These are phyloP conservation scores for Penicillium argentinense DNA, from an alignment of 495 filamentous ascomycete genomes.

Conservation along the genomic window DNA sequence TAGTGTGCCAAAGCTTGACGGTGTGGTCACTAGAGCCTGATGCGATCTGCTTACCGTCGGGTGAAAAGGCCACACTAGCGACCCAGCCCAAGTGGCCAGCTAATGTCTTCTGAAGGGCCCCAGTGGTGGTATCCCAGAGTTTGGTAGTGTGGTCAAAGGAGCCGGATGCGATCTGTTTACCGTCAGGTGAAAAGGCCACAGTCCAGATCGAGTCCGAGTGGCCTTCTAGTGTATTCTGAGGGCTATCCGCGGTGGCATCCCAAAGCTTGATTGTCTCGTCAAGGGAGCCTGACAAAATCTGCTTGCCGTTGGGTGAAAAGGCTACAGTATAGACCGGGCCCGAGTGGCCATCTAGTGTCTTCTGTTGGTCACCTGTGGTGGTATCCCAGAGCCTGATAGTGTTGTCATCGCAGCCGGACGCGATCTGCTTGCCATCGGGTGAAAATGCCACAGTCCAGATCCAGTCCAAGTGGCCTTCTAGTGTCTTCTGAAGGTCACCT, in stretches of 20 bases:
- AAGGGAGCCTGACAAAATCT: background rate
- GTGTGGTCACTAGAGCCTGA: background rate
- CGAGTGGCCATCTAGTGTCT: too few relatives aligned
- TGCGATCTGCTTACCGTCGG: background rate
- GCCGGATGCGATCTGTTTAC: background rate
- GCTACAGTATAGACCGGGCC: too few relatives aligned
- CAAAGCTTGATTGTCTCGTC: background rate
- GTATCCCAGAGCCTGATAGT: conserved; percentile 16
- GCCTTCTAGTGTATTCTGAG: background rate
- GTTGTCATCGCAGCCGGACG: background rate
- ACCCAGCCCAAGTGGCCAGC: background rate
- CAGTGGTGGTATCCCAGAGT: background rate
- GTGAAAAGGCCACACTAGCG: background rate
- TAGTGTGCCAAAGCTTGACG: conserved; percentile 15
- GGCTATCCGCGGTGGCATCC: background rate
- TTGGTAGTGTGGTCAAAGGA: background rate
- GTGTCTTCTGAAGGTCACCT: background rate
- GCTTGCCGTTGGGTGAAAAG: background rate
- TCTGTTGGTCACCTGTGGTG: background rate
- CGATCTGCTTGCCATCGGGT: background rate
- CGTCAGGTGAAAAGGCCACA: background rate
- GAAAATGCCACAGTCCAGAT: background rate
- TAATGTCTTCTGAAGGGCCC: too few relatives aligned
- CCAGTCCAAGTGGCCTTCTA: background rate
- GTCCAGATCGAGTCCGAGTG: too few relatives aligned